Evolutionary conservation across 129 eudicot species (phyloP), one percentile per base, ranked within the genome.

Genomic region (Gnaphalium uliginosum): DNA sequence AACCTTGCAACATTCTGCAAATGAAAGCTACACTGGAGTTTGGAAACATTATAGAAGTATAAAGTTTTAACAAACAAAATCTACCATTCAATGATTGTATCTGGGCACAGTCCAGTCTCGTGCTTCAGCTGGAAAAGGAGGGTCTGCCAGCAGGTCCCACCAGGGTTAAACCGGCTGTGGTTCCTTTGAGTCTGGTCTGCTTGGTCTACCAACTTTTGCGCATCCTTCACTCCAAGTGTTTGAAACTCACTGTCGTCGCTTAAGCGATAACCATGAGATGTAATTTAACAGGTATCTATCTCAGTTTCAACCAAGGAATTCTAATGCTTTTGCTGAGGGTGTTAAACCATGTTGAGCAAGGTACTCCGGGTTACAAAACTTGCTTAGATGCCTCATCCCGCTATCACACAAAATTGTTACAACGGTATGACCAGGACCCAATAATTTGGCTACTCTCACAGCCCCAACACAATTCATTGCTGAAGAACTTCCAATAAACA

Each of bases 391-490:
- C 89, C 97, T 91, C 97, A 87, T 89, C 65, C 99, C 97, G 13
- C 86, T 89, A 56, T 94, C 96, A 19, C 99, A 94, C 63, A 89
- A 81, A 77, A 91, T 89, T 23, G 96, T 94, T 14, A 89, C 93
- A 13, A 91, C 87, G 0, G 87, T 89, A 79, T 94, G 97, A 73
- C 97, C 97, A 0, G 96, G 96, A 53, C 97, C 99, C 77, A 94
- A 54, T 71, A 74, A 73, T 66, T 87, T 79, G 65, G 99, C 97
- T 67, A 89, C 87, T 82, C 88, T 84, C 59, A 90, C 88, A 50
- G 99, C 97, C 73, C 99, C 98, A 72, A 94, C 96, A 65, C 98
- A 94, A 75, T 94, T 94, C 99, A 94, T 91, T 29, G 99, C 99
- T 35, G 99, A 91, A 76, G 97, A 91, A 81, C 99, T 91, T 66